Percentiles rank a stretch among this genome's conserved stretches.
phyloP scores from a whole-genome alignment of 2,329 filamentous ascomycete species.

The Fusarium sp. region DNA sequence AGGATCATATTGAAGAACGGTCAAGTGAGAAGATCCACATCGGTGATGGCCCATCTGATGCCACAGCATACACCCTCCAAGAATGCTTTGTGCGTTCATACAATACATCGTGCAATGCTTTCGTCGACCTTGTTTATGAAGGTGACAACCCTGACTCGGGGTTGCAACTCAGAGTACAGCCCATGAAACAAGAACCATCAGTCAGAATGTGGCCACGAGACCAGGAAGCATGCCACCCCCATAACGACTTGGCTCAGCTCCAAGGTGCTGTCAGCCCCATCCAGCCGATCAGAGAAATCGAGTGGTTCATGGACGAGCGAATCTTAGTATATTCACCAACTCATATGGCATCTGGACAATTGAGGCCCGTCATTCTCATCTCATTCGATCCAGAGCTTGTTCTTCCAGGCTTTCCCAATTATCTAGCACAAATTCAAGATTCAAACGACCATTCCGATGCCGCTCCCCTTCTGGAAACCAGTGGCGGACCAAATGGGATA shows the following conservation, averaged over 20 bases:
- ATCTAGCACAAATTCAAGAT: not conserved
- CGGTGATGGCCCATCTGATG: slow-evolving; percentile 57
- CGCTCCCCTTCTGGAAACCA: not conserved
- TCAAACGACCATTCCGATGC: not conserved
- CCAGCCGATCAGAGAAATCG: slow-evolving; percentile 50
- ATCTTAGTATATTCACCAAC: slow-evolving; percentile 57
- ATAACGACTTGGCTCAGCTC: slow-evolving; percentile 37
- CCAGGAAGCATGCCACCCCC: not conserved
- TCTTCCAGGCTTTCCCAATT: slow-evolving; percentile 34
- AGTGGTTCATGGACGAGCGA: slow-evolving; percentile 60
- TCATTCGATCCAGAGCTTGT: slow-evolving; percentile 48
- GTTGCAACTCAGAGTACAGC: slow-evolving; percentile 57
- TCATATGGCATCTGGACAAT: slow-evolving; percentile 9
- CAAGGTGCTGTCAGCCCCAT: slow-evolving; percentile 52
- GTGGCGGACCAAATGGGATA: not conserved
- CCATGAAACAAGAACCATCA: slow-evolving; percentile 21
- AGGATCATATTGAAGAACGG: slow-evolving; percentile 43
- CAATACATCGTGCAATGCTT: slow-evolving; percentile 63
- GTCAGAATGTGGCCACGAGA: slow-evolving; percentile 43
- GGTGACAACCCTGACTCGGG: slow-evolving; percentile 46
- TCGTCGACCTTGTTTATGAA: slow-evolving; percentile 66
- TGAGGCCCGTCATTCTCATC: slow-evolving; percentile 41
- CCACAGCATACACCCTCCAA: slow-evolving; percentile 61
- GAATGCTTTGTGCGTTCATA: slow-evolving; percentile 68
- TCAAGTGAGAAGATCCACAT: slow-evolving; percentile 55